A percentile compares a stretch with the other conserved stretches of the same genome.
phyloP scores from a whole-genome alignment of 2,329 filamentous ascomycete genomes.

The Leptodontidium sp. region DNA sequence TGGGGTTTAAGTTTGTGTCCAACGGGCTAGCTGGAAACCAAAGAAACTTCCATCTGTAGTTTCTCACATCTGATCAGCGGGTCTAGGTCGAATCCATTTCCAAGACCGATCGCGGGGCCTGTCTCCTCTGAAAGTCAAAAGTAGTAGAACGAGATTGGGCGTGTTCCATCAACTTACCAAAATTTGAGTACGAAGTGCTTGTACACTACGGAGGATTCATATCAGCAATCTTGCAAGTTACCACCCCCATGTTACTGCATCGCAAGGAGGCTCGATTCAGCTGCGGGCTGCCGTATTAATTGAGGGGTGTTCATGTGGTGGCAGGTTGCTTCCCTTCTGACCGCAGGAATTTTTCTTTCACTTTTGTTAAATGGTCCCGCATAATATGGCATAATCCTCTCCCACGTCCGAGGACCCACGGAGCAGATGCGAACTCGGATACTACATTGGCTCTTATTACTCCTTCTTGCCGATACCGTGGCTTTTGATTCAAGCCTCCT shows the following conservation, averaged over 20 bases:
- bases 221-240: slow-evolving; percentile 13
- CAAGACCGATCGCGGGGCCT: background rate
- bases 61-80: slow-evolving; percentile 8
- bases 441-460: background rate
- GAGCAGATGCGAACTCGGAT: background rate
- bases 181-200: background rate
- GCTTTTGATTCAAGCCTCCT: slow-evolving; percentile 10
- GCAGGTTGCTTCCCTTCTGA: background rate
- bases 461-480: background rate
- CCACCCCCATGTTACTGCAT: slow-evolving; percentile 6
- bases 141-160: background rate
- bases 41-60: slow-evolving; percentile 19
- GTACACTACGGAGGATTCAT: background rate
- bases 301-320: background rate
- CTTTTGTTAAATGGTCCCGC: slow-evolving; percentile 1
- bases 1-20: background rate
- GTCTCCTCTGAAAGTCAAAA: background rate
- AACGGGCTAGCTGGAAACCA: slow-evolving; percentile 9
- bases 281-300: slow-evolving; percentile 9
- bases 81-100: slow-evolving; percentile 1
- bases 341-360: background rate
- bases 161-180: background rate
- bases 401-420: slow-evolving; percentile 2
- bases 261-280: slow-evolving; percentile 16
- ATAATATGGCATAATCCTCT: slow-evolving; percentile 12